These are phyloP conservation scores for Chloromonas sp. DNA, from an alignment of 163 green algal species.

Conservation along the genomic window DNA sequence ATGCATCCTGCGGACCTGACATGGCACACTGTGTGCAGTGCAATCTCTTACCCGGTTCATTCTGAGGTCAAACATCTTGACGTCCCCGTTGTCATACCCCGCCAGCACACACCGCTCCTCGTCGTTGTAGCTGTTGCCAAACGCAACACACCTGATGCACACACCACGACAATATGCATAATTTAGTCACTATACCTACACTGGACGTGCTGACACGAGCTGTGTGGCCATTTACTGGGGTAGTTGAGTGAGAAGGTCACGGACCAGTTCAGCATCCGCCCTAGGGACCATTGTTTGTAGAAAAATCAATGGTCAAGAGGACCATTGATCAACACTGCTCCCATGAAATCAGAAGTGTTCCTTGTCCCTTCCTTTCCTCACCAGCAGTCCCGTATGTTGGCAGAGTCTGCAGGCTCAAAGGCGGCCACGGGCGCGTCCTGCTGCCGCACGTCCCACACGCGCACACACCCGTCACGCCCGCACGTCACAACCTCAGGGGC, in stretches of 20 bases:
- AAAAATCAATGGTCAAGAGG: too few species aligned
- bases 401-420: constrained; percentile 66
- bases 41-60: constrained; percentile 43
- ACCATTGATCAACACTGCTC: too few species aligned
- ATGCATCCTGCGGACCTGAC: too few species aligned
- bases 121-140: constrained; percentile 79
- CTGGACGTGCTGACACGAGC: too few species aligned
- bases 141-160: constrained; percentile 47
- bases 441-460: constrained; percentile 79
- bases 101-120: constrained; percentile 77
- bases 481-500: constrained; percentile 76
- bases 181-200: too few species aligned
- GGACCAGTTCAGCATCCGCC: too few species aligned
- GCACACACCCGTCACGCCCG: constrained; percentile 71
- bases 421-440: constrained; percentile 70
- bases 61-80: constrained; percentile 90
- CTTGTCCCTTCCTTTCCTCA: background rate
- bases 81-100: constrained; percentile 86
- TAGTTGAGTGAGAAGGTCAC: too few species aligned
- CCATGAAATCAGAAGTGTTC: too few species aligned
- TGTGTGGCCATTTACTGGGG: too few species aligned
- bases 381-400: constrained; percentile 35
- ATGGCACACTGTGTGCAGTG: too few species aligned
- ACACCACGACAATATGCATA: too few species aligned
- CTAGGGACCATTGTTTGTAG: too few species aligned